Evolutionary conservation across 805 yeast genomes (phyloP), one percentile per base, ranked within the genome.

Genomic region (Spathaspora sp.): DNA sequence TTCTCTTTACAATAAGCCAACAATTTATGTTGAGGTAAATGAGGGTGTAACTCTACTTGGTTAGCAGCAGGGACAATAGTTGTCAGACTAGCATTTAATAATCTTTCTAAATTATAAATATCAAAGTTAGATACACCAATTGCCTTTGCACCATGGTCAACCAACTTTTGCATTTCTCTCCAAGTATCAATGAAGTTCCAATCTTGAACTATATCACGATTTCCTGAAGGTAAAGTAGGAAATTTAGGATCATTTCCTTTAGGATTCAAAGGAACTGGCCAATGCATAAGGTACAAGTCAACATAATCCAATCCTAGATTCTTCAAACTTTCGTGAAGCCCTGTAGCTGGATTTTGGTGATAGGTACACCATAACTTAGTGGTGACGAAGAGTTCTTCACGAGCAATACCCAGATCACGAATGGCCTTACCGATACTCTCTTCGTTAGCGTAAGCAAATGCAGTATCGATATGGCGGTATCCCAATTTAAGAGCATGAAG

Each of bases 41-140:
- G 60, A 44, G 66, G 68, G 67, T 89, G 94, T 35, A 82, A 68
- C 71, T 89, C 96, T 53, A 87, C 76, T 73, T 89, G 96, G 68
- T 85, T 81, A 44, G 75, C 81, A n/a, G 80, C 89, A 5, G 96
- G 96, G 26, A 74, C 77, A 47, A 79, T 64, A 31, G 69, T 77
- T 49, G 77, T 78, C 42, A 72, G 73, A 49, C 79, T 76, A 46
- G 70, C 70, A 8, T 66, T 67, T 48, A 86, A 71, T 53, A 88
- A 69, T 46, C 68, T 73, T 53, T 76, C 54, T 44, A 63, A 51
- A 46, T 58, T 62, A 48, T 70, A 75, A 31, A 78, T 67, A 18
- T 87, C 77, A 64, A 83, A 81, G 71, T 88, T 88, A 38, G 91
- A 85, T 39, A 88, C 86, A 57, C 96, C 96, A 64, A 88, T 78